Evolutionary conservation across 495 filamentous ascomycete genomes (phyloP).

Genomic region (Neurospora sp.): DNA sequence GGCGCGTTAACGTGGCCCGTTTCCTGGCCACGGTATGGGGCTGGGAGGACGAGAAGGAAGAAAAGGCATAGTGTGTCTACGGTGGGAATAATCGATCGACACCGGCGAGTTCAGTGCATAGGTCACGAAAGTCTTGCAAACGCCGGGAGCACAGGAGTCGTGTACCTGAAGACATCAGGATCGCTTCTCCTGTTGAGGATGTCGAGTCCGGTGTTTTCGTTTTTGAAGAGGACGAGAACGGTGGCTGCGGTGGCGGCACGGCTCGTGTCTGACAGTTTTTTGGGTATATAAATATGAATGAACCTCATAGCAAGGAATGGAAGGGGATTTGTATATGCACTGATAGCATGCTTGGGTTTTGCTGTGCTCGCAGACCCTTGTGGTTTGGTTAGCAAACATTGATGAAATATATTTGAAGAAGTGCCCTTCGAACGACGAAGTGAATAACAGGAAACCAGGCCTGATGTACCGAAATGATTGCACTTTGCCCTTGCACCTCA

Average conservation of each 20-base stretch:
- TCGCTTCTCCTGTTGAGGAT: background rate
- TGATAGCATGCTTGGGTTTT: background rate
- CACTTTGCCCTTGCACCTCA: background rate
- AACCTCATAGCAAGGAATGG: background rate
- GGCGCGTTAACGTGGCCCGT: conserved; percentile 92
- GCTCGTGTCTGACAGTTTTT: background rate
- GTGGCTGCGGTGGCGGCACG: background rate
- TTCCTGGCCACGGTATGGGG: conserved; percentile 93
- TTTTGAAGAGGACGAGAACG: background rate
- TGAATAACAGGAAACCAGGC: background rate
- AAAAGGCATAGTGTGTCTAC: background rate
- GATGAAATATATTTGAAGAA: background rate
- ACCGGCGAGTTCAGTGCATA: background rate
- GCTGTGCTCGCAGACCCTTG: background rate
- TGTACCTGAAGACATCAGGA: background rate
- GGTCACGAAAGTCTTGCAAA: background rate
- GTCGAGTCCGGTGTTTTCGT: background rate
- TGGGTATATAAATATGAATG: background rate
- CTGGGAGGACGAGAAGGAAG: conserved; percentile 51
- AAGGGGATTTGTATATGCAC: background rate
- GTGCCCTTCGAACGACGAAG: background rate
- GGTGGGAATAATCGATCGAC: background rate
- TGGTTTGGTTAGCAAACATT: background rate
- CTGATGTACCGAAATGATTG: background rate
- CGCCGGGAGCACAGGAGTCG: background rate